Conservation (phyloP, 1,139 yeast genomes). For the Candida glucosophila region DNA sequence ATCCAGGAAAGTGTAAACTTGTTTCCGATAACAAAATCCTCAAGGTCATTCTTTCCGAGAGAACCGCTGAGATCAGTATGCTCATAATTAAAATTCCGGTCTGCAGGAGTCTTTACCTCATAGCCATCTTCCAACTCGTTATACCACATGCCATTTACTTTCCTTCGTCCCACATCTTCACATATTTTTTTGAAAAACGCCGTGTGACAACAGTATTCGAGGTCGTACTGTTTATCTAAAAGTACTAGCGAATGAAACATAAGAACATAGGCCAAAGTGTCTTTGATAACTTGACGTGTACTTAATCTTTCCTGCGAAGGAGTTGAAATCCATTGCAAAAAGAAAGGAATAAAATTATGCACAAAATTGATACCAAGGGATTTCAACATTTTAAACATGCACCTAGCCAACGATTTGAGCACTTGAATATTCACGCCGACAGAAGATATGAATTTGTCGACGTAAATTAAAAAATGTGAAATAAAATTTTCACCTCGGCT, state of each 20-base stretch:
- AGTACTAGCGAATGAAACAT: slow-evolving; percentile 17
- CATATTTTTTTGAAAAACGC: slow-evolving; percentile 15
- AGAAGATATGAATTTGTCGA: slow-evolving; percentile 22
- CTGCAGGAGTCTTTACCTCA: slow-evolving; percentile 5
- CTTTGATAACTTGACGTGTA: slow-evolving; percentile 15
- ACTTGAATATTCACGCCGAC: slow-evolving; percentile 16
- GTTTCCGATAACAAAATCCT: slow-evolving; percentile 25
- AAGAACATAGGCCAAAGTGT: slow-evolving; percentile 27
- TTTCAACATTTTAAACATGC: slow-evolving; percentile 20
- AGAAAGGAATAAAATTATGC: slow-evolving; percentile 38
- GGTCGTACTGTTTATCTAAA: slow-evolving; percentile 24
- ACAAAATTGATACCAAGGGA: slow-evolving; percentile 40
- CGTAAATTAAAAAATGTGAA: slow-evolving; percentile 23
- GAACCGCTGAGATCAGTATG: slow-evolving; percentile 6
- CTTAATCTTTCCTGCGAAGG: slow-evolving; percentile 6
- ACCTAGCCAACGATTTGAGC: slow-evolving; percentile 14
- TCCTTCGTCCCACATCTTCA: slow-evolving; percentile 22
- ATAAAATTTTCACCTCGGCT: slow-evolving; percentile 28
- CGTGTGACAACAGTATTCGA: slow-evolving; percentile 19
- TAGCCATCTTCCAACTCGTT: slow-evolving; percentile 8
- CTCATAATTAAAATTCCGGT: not conserved
- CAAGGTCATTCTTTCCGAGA: slow-evolving; percentile 17
- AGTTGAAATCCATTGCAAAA: slow-evolving; percentile 36
- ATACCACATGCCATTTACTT: slow-evolving; percentile 20
- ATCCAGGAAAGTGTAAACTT: slow-evolving; percentile 25